A percentile compares a stretch with the other conserved stretches of the same genome.
Evolutionary conservation across 129 eudicot genomes (phyloP).

Genomic region (Artemisia annua): DNA sequence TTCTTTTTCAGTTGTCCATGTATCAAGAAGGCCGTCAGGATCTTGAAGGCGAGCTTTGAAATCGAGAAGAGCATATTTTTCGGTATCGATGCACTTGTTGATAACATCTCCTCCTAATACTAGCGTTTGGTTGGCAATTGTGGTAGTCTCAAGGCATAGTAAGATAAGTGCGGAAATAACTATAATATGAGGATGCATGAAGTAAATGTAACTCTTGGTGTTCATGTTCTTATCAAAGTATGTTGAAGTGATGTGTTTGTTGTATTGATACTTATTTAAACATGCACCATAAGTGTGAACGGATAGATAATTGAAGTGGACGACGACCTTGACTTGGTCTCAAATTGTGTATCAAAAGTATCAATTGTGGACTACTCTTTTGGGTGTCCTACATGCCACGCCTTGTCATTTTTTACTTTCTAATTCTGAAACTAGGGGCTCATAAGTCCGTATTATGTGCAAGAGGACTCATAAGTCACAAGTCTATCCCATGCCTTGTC

Average conservation of each 20-base stretch:
- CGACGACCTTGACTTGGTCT: too few species aligned
- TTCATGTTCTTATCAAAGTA: neutral
- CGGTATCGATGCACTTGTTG: neutral
- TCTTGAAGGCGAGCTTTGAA: neutral
- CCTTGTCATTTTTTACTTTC: too few species aligned
- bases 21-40: neutral
- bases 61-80: neutral
- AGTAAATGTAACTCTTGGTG: conserved; percentile 5
- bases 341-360: too few species aligned
- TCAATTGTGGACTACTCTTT: too few species aligned
- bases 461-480: too few species aligned
- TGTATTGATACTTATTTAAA: neutral
- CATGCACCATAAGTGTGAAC: neutral
- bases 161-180: neutral
- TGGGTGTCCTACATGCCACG: too few species aligned
- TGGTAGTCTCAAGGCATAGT: neutral
- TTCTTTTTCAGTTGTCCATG: neutral
- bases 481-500: too few species aligned
- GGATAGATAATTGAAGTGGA: too few species aligned
- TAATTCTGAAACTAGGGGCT: too few species aligned
- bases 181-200: neutral
- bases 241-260: neutral
- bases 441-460: too few species aligned
- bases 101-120: neutral
- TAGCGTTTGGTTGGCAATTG: neutral